Evolutionary conservation across 805 yeast genomes (phyloP).

Genomic region (Zygosaccharomyces gambellarensis): DNA sequence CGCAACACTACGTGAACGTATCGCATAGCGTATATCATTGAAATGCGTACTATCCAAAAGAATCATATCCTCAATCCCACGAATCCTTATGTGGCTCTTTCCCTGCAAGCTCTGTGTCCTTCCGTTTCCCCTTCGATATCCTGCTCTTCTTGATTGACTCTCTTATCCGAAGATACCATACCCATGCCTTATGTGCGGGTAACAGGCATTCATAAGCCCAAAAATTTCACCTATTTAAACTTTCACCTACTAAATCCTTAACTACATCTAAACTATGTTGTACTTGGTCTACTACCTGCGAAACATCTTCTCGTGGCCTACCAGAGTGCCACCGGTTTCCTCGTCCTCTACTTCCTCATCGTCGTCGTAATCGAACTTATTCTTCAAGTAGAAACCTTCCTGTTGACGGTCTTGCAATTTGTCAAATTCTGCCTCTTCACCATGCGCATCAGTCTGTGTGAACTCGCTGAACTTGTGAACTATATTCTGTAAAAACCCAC

Average conservation of each 20-base stretch:
- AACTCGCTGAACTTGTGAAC: constrained; percentile 33
- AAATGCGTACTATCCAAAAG: constrained; percentile 61
- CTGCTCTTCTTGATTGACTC: not conserved
- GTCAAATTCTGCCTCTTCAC: constrained; percentile 31
- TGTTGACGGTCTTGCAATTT: constrained; percentile 13
- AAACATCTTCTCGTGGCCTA: constrained; percentile 2
- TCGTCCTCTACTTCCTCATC: constrained; percentile 17
- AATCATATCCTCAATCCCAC: constrained; percentile 14
- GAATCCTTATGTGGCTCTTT: not conserved
- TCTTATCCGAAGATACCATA: not conserved
- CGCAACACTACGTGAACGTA: constrained; percentile 76
- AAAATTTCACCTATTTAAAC: too few relatives aligned
- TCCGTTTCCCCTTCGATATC: not conserved
- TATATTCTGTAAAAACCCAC: constrained; percentile 19
- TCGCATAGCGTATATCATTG: constrained; percentile 58
- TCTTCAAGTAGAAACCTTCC: constrained; percentile 25
- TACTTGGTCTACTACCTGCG: not conserved
- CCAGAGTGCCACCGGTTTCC: constrained; percentile 11
- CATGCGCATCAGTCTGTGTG: constrained; percentile 23
- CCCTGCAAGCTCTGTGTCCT: not conserved
- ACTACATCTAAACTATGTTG: not conserved
- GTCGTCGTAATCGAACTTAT: constrained; percentile 26
- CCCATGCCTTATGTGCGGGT: not conserved
- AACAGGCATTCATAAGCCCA: not conserved
- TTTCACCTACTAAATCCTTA: not conserved